Evolutionary conservation across 2,329 filamentous ascomycete genomes (phyloP).

Genomic region (Ascochyta rabiei): DNA sequence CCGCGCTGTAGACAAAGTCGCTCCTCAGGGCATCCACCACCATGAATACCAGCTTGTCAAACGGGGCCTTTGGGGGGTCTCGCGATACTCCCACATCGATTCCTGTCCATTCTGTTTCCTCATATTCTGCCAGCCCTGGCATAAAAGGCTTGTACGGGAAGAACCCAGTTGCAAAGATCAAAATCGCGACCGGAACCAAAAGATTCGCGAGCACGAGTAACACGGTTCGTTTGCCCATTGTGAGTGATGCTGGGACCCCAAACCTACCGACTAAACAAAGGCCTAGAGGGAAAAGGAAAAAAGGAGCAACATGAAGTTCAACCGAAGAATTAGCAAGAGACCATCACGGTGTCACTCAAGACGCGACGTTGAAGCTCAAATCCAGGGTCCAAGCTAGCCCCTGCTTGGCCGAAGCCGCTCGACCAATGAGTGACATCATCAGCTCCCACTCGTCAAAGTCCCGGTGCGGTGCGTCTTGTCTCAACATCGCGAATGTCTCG

Average conservation of each 20-base stretch:
- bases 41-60: conserved; percentile 95
- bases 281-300: neutral
- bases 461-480: neutral
- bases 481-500: conserved; percentile 5
- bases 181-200: conserved; percentile 71
- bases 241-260: neutral
- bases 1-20: conserved; percentile 87
- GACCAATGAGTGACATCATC: conserved; percentile 45
- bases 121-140: conserved; percentile 77
- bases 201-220: conserved; percentile 72
- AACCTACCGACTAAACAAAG: conserved; percentile 4
- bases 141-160: conserved; percentile 97
- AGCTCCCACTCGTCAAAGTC: neutral
- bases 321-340: neutral
- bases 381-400: conserved; percentile 38
- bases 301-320: conserved; percentile 19
- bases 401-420: conserved; percentile 18
- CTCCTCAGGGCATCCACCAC: conserved; percentile 89
- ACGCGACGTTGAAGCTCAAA: conserved; percentile 31
- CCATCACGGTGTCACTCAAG: conserved; percentile 30
- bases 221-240: conserved; percentile 36
- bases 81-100: conserved; percentile 39
- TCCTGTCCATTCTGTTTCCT: conserved; percentile 58
- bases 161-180: conserved; percentile 84
- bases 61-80: conserved; percentile 67